Base-by-base conservation (phyloP, 2,329 filamentous ascomycete genomes). In the Fusarium fujikuroi region DNA sequence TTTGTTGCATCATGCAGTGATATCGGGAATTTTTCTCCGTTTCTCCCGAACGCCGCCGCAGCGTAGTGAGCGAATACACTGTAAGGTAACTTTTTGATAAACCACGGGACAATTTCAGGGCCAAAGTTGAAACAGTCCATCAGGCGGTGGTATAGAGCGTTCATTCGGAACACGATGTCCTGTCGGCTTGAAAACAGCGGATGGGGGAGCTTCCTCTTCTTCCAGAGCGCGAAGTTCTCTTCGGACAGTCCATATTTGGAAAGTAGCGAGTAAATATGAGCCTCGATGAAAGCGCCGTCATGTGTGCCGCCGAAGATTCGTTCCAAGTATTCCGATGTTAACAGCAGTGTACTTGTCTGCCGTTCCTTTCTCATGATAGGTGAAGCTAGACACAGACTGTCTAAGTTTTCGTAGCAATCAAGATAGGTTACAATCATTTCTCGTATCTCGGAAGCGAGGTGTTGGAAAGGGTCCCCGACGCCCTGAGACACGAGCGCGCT, bases 401-500 rank as follows among this genome's bases (percentile, higher is more conserved):
- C 40, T 0, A 61, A 3, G 5, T 57, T 2, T 6, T 2, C 5
- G 11, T 34, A 32, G 0, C 11, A 23, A 7, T 7, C 37, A 3
- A 61, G 59, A 21, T 7, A 37, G 2, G 30, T 57, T 2, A 57
- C 30, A 4, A 61, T 9, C 0, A 4, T 23, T 28, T 30, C 28
- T 43, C 59, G 30, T 19, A 43, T 36, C 15, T 61, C 23, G 15
- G 37, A 16, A 16, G 5, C 19, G 4, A 57, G 19, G 11, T 34
- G 23, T 14, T 30, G 10, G 9, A 61, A 57, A 16, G 59, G 59
- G 32, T 61, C 59, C 10, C 11, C 9, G 19, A 3, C 11, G 23
- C 3, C 9, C 3, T 43, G n/a, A 12, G 37, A 16, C 6, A 7
- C 1, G 3, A 8, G 6, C 0, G 16, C 10, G 3, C 15, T 2